A percentile compares a stretch with the other conserved stretches of the same genome.
Conservation (phyloP, 495 filamentous ascomycete species). For the Letharia columbiana region DNA sequence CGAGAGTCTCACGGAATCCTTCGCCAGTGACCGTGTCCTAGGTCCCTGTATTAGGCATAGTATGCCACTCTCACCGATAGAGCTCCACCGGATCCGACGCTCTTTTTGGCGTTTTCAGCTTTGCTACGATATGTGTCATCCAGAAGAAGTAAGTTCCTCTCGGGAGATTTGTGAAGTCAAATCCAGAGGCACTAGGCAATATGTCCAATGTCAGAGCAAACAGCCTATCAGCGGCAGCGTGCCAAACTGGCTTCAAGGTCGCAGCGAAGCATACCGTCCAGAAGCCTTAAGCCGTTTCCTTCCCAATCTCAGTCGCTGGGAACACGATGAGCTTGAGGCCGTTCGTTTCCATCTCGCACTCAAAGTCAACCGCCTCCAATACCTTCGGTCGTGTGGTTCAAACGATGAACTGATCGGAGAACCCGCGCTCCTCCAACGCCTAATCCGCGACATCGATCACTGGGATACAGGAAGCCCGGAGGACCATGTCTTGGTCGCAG, state of each 20-base stretch:
- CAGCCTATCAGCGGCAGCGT: background rate
- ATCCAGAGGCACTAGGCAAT: background rate
- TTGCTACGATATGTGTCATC: constrained; percentile 13
- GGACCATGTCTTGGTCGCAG: constrained; percentile 1
- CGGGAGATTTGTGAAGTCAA: background rate
- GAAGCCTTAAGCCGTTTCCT: constrained; percentile 1
- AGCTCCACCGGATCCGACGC: constrained; percentile 3
- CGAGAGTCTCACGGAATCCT: background rate
- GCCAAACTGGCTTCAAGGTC: constrained; percentile 1
- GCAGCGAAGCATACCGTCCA: background rate
- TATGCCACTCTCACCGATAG: background rate
- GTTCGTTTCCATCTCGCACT: background rate
- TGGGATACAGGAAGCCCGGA: background rate
- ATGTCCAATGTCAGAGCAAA: background rate
- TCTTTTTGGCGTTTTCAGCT: constrained; percentile 13
- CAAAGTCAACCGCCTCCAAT: constrained; percentile 3
- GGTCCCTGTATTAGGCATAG: background rate
- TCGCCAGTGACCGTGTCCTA: background rate
- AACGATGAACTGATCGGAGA: background rate
- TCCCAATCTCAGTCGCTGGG: background rate
- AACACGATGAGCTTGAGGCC: background rate
- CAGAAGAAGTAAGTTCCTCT: background rate
- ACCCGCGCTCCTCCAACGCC: background rate
- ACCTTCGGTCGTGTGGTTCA: background rate
- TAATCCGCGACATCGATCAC: constrained; percentile 4